Evolutionary conservation across 225 moss, liverwort and hornwort genomes (phyloP).

Genomic region (Marchantia polymorpha): DNA sequence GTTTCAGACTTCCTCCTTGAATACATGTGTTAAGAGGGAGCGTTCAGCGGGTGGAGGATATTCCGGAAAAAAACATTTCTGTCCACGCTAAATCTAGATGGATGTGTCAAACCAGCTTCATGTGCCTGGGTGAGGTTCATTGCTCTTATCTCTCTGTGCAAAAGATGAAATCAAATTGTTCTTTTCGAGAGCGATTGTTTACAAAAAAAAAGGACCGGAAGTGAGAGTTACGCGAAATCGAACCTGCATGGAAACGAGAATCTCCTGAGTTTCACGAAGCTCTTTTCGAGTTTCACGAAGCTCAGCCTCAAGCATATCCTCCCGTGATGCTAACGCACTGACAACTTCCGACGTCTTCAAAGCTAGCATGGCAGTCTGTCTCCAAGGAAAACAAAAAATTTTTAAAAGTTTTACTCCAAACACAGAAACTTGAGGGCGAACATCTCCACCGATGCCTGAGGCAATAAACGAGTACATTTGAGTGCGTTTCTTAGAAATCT

Average conservation of each 20-base stretch:
- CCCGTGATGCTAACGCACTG: slow-evolving; percentile 57
- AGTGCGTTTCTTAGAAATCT: too few relatives aligned
- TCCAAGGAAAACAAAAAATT: neutral
- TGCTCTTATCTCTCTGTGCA: too few relatives aligned
- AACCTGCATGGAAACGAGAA: slow-evolving; percentile 88
- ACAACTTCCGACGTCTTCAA: slow-evolving; percentile 69
- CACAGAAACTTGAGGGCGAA: neutral
- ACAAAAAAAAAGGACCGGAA: neutral
- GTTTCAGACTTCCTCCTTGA: neutral
- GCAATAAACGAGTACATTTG: too few relatives aligned
- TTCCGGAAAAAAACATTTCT: neutral
- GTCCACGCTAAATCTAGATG: neutral
- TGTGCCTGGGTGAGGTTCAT: neutral
- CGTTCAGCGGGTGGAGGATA: neutral
- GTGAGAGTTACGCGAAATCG: neutral
- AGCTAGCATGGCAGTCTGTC: slow-evolving; percentile 61
- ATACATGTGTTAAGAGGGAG: neutral
- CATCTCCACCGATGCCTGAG: too few relatives aligned
- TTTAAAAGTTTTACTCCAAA: neutral
- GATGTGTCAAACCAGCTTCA: neutral
- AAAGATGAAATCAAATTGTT: too few relatives aligned
- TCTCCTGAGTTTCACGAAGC: slow-evolving; percentile 59
- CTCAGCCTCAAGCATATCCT: slow-evolving; percentile 72
- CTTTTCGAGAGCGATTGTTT: neutral
- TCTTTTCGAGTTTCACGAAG: slow-evolving; percentile 59